A percentile compares a stretch with the other conserved stretches of the same genome.
phyloP scores from a whole-genome alignment of 83 land plant genomes.

The Diphasiastrum complanatum region DNA sequence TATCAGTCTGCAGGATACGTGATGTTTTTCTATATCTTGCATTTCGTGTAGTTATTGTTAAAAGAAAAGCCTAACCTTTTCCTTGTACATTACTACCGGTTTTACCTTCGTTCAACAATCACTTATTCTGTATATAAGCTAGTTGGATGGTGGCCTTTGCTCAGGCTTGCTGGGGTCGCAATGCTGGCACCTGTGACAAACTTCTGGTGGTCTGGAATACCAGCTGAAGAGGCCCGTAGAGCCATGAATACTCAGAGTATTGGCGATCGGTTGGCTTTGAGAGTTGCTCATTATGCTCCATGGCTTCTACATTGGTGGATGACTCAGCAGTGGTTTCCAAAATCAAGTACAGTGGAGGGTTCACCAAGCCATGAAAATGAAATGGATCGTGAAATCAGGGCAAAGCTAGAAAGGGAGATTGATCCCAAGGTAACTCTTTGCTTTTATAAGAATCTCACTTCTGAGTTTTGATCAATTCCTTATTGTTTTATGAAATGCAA shows the following conservation, averaged over 20 bases:
- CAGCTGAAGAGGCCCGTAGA: slow-evolving; percentile 10
- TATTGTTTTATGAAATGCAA: too few species aligned
- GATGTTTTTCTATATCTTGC: neutral
- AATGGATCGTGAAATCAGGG: too few species aligned
- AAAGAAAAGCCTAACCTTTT: neutral
- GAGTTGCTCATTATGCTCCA: slow-evolving; percentile 30
- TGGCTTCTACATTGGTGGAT: slow-evolving; percentile 25
- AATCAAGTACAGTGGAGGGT: neutral
- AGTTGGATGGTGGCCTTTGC: neutral
- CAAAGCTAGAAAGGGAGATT: too few species aligned
- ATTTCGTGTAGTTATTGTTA: neutral
- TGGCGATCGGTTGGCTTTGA: slow-evolving; percentile 21
- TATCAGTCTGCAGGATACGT: neutral
- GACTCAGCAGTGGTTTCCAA: slow-evolving; percentile 14
- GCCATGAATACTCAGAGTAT: slow-evolving; percentile 21
- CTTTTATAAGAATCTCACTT: too few species aligned
- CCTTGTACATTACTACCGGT: neutral
- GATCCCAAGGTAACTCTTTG: too few species aligned
- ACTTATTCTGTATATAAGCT: neutral
- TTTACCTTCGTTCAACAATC: neutral
- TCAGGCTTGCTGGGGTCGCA: slow-evolving; percentile 32
- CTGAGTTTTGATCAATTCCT: too few species aligned
- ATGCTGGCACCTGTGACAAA: slow-evolving; percentile 34
- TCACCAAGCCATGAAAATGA: too few species aligned
- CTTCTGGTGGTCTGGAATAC: slow-evolving; percentile 37